Conservation (phyloP, 1,139 yeast genomes). For the Meyerozyma guilliermondii region DNA sequence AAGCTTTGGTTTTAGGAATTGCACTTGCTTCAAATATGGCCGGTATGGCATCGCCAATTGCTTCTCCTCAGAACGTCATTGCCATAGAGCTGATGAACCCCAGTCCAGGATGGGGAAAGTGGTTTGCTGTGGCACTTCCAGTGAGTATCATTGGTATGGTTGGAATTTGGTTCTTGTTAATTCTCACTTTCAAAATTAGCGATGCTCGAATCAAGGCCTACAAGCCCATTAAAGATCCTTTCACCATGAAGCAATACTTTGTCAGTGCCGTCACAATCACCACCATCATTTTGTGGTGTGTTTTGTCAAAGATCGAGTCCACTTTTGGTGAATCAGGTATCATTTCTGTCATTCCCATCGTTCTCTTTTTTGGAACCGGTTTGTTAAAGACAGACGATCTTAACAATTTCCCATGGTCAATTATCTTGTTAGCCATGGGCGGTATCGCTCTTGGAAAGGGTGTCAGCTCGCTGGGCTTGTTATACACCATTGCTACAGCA, state of each 20-base stretch:
- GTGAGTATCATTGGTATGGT: constrained; percentile 60
- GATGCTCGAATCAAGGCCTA: constrained; percentile 42
- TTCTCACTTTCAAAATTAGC: constrained; percentile 62
- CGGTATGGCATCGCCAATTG: constrained; percentile 95
- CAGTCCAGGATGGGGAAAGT: constrained; percentile 88
- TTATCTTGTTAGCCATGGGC: constrained; percentile 92
- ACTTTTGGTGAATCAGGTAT: constrained; percentile 88
- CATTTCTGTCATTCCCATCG: constrained; percentile 78
- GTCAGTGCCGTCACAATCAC: constrained; percentile 58
- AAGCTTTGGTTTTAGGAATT: constrained; percentile 81
- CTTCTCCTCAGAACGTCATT: constrained; percentile 91
- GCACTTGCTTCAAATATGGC: constrained; percentile 91
- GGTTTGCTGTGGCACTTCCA: constrained; percentile 87
- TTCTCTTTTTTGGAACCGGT: constrained; percentile 84
- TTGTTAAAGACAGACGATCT: constrained; percentile 78
- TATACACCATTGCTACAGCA: constrained; percentile 67
- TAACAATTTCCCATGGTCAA: constrained; percentile 91
- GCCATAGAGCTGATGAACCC: constrained; percentile 87
- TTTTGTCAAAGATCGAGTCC: constrained; percentile 57
- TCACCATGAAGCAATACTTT: constrained; percentile 69
- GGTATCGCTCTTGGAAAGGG: constrained; percentile 93
- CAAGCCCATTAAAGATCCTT: constrained; percentile 65
- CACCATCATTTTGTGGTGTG: constrained; percentile 85
- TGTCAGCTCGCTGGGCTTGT: constrained; percentile 79
- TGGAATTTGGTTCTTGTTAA: constrained; percentile 65